Percentiles rank a stretch among this genome's conserved stretches.
These are phyloP conservation scores for Podaxis mareebaensis DNA, from an alignment of 768 basidiomycete genomes.

Conservation along the genomic window DNA sequence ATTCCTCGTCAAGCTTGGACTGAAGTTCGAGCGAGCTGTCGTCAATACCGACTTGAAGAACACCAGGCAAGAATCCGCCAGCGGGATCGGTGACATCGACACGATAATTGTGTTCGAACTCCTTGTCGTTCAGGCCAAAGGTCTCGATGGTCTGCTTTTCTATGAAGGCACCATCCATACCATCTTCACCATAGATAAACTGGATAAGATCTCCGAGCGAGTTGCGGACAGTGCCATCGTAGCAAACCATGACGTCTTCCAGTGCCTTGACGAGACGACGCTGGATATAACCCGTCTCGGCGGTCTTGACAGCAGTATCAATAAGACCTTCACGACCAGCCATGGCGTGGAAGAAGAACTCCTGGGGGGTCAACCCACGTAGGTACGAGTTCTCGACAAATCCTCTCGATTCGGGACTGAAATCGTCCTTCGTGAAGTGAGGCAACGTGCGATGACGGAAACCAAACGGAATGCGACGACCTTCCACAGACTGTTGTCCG, in stretches of 20 bases:
- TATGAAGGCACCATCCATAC: constrained; percentile 98
- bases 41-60: constrained; percentile 86
- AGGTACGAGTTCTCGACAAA: constrained; percentile 99
- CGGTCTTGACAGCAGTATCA: constrained; percentile 99
- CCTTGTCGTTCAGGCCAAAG: constrained; percentile 74
- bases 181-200: constrained; percentile 97
- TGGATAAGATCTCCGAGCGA: constrained; percentile 96
- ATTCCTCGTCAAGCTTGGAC: constrained; percentile 73
- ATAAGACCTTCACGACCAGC: constrained; percentile 98
- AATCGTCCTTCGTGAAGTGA: constrained; percentile 98
- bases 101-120: constrained; percentile 91
- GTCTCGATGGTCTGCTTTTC: constrained; percentile 95
- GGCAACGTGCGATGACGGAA: constrained; percentile 96
- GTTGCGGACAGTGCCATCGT: constrained; percentile 97
- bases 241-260: constrained; percentile 96
- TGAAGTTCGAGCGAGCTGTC: constrained; percentile 84
- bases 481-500: constrained; percentile 97
- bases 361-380: constrained; percentile 93
- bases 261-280: constrained; percentile 96
- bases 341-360: constrained; percentile 99
- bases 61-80: constrained; percentile 77
- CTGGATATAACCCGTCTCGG: constrained; percentile 99
- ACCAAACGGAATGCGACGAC: constrained; percentile 96
- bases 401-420: constrained; percentile 95
- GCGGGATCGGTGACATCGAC: constrained; percentile 88